Percentiles rank a stretch among this genome's conserved stretches.
Evolutionary conservation across 352 stramenopile genomes (phyloP).

Genomic region (Pythium volutum): DNA sequence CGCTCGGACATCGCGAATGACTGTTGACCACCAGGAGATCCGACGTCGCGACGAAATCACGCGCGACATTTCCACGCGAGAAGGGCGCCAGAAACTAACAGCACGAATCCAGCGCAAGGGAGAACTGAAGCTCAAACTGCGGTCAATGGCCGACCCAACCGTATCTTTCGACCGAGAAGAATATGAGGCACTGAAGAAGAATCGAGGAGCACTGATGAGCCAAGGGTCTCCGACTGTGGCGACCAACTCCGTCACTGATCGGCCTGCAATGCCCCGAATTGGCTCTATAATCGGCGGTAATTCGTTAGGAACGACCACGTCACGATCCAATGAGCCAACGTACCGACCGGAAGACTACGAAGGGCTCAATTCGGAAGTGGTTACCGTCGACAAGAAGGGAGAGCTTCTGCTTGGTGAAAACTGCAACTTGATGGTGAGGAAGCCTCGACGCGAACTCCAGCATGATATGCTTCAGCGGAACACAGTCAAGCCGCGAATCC

Average conservation of each 20-base stretch:
- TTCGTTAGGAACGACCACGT: neutral
- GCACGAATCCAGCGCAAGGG: constrained; percentile 37
- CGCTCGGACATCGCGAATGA: constrained; percentile 18
- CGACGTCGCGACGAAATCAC: constrained; percentile 42
- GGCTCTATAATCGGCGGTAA: neutral
- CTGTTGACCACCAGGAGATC: constrained; percentile 35
- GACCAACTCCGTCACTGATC: neutral
- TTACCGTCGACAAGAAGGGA: constrained; percentile 35
- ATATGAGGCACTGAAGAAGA: constrained; percentile 8
- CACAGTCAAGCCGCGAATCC: constrained; percentile 38
- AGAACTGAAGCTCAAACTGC: constrained; percentile 41
- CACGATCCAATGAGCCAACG: constrained; percentile 27
- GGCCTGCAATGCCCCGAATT: neutral
- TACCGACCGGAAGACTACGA: constrained; percentile 59
- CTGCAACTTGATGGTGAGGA: constrained; percentile 44
- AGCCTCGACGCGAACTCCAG: constrained; percentile 36
- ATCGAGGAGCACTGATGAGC: constrained; percentile 3
- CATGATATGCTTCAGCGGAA: constrained; percentile 35
- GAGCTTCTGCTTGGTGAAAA: constrained; percentile 56
- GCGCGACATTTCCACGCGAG: constrained; percentile 41
- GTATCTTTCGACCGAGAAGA: constrained; percentile 54
- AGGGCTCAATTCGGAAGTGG: constrained; percentile 41
- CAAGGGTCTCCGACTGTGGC: neutral
- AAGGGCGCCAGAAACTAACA: constrained; percentile 31
- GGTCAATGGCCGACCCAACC: constrained; percentile 44